Conservation (phyloP, 148 eudicot genomes). For the Persicaria maculosa region DNA sequence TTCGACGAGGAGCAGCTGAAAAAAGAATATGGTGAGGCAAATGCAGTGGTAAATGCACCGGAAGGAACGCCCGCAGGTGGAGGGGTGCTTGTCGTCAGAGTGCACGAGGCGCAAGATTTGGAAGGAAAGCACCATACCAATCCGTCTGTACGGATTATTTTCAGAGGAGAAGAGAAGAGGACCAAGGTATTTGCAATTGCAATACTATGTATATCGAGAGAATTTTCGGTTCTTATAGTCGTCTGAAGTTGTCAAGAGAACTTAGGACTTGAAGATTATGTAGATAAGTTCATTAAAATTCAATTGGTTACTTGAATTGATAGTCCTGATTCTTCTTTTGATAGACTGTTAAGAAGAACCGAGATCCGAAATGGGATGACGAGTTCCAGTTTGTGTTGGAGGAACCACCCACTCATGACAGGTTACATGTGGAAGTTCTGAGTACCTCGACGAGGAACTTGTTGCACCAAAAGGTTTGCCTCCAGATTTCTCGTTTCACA, state of each 20-base stretch:
- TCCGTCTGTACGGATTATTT: constrained; percentile 63
- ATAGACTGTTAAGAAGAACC: constrained; percentile 64
- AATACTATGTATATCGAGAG: not conserved
- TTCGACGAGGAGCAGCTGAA: constrained; percentile 56
- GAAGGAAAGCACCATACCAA: constrained; percentile 93
- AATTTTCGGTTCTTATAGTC: not conserved
- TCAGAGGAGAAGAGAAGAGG: constrained; percentile 79
- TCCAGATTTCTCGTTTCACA: not conserved
- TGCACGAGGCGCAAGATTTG: constrained; percentile 76
- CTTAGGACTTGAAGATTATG: not conserved
- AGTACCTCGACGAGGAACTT: constrained; percentile 59
- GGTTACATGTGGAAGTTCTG: constrained; percentile 56
- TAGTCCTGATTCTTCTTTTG: not conserved
- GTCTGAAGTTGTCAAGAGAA: not conserved
- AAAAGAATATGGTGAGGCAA: constrained; percentile 38
- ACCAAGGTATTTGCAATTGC: constrained; percentile 46
- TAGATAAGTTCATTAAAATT: too few relatives aligned
- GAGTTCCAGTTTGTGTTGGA: constrained; percentile 51
- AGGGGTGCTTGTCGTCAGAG: constrained; percentile 57
- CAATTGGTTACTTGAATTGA: too few relatives aligned
- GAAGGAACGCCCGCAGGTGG: constrained; percentile 89
- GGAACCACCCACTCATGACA: constrained; percentile 62
- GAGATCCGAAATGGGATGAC: constrained; percentile 83
- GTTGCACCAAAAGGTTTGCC: constrained; percentile 53
- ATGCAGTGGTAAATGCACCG: constrained; percentile 44